A percentile compares a stretch with the other conserved stretches of the same genome.
Conservation (phyloP, 495 filamentous ascomycete genomes). For the Penicillium bovifimosum region DNA sequence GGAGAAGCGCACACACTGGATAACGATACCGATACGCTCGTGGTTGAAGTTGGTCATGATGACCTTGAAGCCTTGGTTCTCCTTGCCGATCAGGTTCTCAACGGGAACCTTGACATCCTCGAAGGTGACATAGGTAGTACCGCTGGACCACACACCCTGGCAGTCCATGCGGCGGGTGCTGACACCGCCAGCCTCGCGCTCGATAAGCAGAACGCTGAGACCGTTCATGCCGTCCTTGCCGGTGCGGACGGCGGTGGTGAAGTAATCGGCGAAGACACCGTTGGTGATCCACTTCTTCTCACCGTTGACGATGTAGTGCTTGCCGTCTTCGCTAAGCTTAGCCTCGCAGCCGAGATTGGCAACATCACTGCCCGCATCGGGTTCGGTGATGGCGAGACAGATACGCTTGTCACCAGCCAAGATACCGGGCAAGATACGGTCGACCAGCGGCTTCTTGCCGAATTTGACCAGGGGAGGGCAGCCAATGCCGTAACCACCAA, state of each 20-base stretch:
- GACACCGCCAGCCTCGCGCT: conserved; percentile 73
- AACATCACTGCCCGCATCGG: conserved; percentile 80
- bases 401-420: conserved; percentile 91
- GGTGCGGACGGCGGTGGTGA: conserved; percentile 93
- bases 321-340: conserved; percentile 86
- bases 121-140: conserved; percentile 95
- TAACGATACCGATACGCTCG: conserved; percentile 96
- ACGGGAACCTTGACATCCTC: conserved; percentile 98
- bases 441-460: conserved; percentile 82
- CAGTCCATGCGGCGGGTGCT: conserved; percentile 95
- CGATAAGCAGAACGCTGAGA: conserved; percentile 82
- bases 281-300: conserved; percentile 99
- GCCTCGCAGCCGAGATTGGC: conserved; percentile 94
- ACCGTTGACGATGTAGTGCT: conserved; percentile 98
- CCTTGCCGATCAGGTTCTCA: conserved; percentile 94
- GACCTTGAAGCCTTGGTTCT: conserved; percentile 97
- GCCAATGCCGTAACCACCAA: conserved; percentile 93
- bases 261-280: conserved; percentile 93
- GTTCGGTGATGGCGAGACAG: conserved; percentile 81
- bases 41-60: conserved; percentile 99
- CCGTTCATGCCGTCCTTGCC: conserved; percentile 84
- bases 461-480: conserved; percentile 88
- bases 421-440: conserved; percentile 77
- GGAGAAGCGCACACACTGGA: conserved; percentile 91
- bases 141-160: conserved; percentile 91